Evolutionary conservation across 129 eudicot genomes (phyloP), one percentile per base, ranked within the genome.

Genomic region (Flaveria ramosissima): DNA sequence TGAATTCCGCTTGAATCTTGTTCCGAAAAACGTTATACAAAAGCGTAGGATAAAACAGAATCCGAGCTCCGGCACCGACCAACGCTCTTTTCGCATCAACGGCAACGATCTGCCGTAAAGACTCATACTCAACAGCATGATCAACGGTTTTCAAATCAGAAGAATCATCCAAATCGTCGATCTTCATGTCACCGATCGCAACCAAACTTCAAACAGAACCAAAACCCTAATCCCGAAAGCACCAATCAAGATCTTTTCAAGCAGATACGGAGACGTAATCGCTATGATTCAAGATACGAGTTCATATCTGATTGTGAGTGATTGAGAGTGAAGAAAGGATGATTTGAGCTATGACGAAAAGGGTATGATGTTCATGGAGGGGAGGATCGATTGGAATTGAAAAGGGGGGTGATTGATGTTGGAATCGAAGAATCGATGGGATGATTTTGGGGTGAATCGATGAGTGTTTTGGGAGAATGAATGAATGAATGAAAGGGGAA

Each of bases 51-150:
- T 93, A 93, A 48, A 93, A 93, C 26, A 93, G 72, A 42, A 91
- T 85, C 83, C 98, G 82, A 53, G 97, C 98, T 11, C 98, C 98
- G 7, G 98, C 97, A 48, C 98, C 98, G 55, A 93, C 95, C 7
- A 93, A 72, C n/a, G 82, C 91, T 72, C 93, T 83, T 51, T 91
- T 93, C 0, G 97, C 98, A 82, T 91, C 96, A 23, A 83, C 92
- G 9, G 73, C 65, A 8, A 85, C 89, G 12, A 89, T 84, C 82
- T 79, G 77, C 30, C 89, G 73, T 13, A 74, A 46, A 3, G 26
- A 77, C 30, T 83, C 75, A n/a, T 68, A 78, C 3, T 83, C 89
- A 59, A 62, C 76, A 67, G 48, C 59, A 19, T 15, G 51, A 1
- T 70, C 51, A 21, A 47, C 10, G 14, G 51, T 5, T 13, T n/a